Base-by-base conservation (phyloP, 768 basidiomycete genomes). In the Agaricus bisporus region DNA sequence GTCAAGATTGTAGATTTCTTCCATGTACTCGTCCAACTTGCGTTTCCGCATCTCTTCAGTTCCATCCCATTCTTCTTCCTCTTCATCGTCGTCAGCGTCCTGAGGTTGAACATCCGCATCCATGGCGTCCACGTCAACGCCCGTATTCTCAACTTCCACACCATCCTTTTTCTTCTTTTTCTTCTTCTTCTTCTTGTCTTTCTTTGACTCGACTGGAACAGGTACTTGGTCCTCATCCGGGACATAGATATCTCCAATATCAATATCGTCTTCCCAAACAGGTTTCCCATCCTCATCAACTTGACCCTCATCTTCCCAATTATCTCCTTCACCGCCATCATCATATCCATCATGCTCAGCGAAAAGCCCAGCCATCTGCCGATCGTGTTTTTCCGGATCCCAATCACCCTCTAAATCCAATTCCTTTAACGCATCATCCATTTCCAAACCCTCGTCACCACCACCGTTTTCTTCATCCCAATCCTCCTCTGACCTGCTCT, bases 381-480 rank as follows among this genome's bases (percentile, higher is more conserved):
- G 69, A 58, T 97, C 93, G 63, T 97, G 91, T 51, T 81, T 80
- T 10, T 77, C 82, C 11, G 91, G 87, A 61, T 98, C 92, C 88
- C 91, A 98, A 42, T 98, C 94, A 1, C 83, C 91, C 10, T 98
- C 94, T 5, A 99, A 70, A 60, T 95, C 91, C 3, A 95, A 74
- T 39, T 79, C 80, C 49, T 77, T 71, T 48, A 93, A 67, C 3
- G 81, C 89, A 83, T 60, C 53, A 54, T 64, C 64, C 39, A 63
- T 56, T 17, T 63, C 59, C 32, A 51, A 60, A 66, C 73, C 73
- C 55, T 68, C 60, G 38, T 70, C 66, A 22, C 74, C 73, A 2
- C 78, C 56, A 5, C 66, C 68, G 46, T 76, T 32, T 32, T 32
- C 32, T 32, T 7, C 70, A 1, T 55, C 58, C 37, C 18, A 18